Evolutionary conservation across 202 grass and related monocot genomes (phyloP).

Genomic region (Musa balbisiana): DNA sequence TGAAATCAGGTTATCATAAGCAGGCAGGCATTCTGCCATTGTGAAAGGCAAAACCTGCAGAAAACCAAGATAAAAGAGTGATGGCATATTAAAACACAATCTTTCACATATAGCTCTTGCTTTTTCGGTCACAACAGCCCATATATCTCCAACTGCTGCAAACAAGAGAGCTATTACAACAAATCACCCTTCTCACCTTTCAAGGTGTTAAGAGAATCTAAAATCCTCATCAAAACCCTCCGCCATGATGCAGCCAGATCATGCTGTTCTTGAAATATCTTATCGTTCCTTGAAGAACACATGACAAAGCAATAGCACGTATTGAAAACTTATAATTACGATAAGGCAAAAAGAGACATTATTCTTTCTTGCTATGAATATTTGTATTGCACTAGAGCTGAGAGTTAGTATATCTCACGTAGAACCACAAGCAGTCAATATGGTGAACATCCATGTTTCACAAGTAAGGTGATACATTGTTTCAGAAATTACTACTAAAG

Average conservation of each 20-base stretch:
- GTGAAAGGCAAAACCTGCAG: slow-evolving; percentile 69
- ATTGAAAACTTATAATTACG: not conserved
- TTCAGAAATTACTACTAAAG: not conserved
- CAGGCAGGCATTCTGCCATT: slow-evolving; percentile 35
- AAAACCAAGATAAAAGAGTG: slow-evolving; percentile 78
- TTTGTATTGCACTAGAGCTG: not conserved
- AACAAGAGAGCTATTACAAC: slow-evolving; percentile 25
- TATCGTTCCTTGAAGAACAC: slow-evolving; percentile 52
- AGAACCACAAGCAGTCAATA: not conserved
- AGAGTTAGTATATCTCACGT: not conserved
- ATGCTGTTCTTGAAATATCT: slow-evolving; percentile 39
- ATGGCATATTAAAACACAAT: slow-evolving; percentile 49
- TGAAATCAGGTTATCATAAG: slow-evolving; percentile 41
- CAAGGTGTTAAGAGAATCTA: slow-evolving; percentile 48
- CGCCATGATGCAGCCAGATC: slow-evolving; percentile 42
- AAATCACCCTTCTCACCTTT: slow-evolving; percentile 50
- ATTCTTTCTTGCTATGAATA: not conserved
- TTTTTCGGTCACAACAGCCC: slow-evolving; percentile 34
- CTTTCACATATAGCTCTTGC: slow-evolving; percentile 31
- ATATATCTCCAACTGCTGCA: slow-evolving; percentile 43
- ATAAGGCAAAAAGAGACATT: not conserved
- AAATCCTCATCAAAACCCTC: slow-evolving; percentile 49
- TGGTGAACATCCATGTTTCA: not conserved
- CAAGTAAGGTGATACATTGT: not conserved
- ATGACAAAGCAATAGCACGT: slow-evolving; percentile 39